Conservation (phyloP, 108 stramenopile species). For the Nitzschia sp. region DNA sequence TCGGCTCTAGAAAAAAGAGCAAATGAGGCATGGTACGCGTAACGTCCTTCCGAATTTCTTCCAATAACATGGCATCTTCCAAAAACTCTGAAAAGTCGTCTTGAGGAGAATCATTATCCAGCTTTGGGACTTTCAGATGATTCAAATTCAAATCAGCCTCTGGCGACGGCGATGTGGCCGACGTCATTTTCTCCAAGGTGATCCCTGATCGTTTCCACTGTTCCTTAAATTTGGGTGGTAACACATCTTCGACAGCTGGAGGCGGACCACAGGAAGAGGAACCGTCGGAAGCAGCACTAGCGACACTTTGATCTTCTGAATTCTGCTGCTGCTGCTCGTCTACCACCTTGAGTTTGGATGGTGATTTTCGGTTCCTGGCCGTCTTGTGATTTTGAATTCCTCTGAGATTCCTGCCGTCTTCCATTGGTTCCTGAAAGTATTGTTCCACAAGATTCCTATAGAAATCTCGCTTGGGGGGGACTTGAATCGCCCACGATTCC, state of each 20-base stretch:
- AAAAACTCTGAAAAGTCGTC: conserved; percentile 37
- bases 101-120: conserved; percentile 9
- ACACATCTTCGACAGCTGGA: conserved; percentile 17
- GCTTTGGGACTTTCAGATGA: conserved; percentile 1
- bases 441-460: conserved; percentile 59
- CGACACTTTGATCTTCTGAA: background rate
- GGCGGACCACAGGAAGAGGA: background rate
- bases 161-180: background rate
- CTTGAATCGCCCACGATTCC: conserved; percentile 48
- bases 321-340: conserved; percentile 9
- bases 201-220: conserved; percentile 43
- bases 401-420: conserved; percentile 40
- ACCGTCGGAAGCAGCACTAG: conserved; percentile 7
- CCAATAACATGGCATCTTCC: conserved; percentile 67
- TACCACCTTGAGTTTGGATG: background rate
- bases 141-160: conserved; percentile 7
- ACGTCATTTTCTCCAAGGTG: conserved; percentile 7
- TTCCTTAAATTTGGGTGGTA: conserved; percentile 37
- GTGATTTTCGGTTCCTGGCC: conserved; percentile 13
- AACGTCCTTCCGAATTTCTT: conserved; percentile 91
- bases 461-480: conserved; percentile 51
- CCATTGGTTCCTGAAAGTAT: conserved; percentile 55
- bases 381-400: conserved; percentile 14
- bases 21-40: conserved; percentile 86
- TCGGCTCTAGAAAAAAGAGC: conserved; percentile 81